Evolutionary conservation across 2,329 filamentous ascomycete species (phyloP).

Genomic region (Zasmidium angulare): DNA sequence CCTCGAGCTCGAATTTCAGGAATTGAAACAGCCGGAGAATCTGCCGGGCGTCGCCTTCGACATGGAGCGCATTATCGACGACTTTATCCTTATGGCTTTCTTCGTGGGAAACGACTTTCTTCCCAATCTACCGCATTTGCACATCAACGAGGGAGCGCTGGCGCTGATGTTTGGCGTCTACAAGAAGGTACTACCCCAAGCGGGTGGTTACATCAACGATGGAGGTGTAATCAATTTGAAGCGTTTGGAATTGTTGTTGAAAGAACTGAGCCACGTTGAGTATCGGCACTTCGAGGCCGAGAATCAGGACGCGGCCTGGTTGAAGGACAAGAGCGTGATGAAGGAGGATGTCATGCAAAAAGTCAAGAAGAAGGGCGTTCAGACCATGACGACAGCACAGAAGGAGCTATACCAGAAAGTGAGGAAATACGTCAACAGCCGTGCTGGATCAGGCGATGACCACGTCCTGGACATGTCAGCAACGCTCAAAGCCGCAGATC

Average conservation of each 20-base stretch:
- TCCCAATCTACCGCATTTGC: slow-evolving; percentile 90
- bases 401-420: slow-evolving; percentile 79
- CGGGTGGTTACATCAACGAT: slow-evolving; percentile 95
- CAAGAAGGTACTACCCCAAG: slow-evolving; percentile 81
- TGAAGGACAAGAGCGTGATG: slow-evolving; percentile 78
- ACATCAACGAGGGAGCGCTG: slow-evolving; percentile 97
- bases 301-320: slow-evolving; percentile 85
- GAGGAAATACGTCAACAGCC: slow-evolving; percentile 76
- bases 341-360: slow-evolving; percentile 67
- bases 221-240: slow-evolving; percentile 86
- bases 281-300: slow-evolving; percentile 91
- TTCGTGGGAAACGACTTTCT: slow-evolving; percentile 99
- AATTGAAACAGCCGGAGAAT: slow-evolving; percentile 71
- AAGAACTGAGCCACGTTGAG: slow-evolving; percentile 85
- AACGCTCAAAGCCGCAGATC: slow-evolving; percentile 75
- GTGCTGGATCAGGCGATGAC: slow-evolving; percentile 51
- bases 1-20: slow-evolving; percentile 93
- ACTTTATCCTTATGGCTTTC: slow-evolving; percentile 99
- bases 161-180: slow-evolving; percentile 97
- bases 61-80: slow-evolving; percentile 94
- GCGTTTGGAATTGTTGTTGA: slow-evolving; percentile 72
- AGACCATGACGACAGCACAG: slow-evolving; percentile 76
- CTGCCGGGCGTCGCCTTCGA: slow-evolving; percentile 75
- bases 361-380: slow-evolving; percentile 58
- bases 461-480: slow-evolving; percentile 70